phyloP scores from a whole-genome alignment of 176 grass and related monocot species.

The Musa troglodytarum region DNA sequence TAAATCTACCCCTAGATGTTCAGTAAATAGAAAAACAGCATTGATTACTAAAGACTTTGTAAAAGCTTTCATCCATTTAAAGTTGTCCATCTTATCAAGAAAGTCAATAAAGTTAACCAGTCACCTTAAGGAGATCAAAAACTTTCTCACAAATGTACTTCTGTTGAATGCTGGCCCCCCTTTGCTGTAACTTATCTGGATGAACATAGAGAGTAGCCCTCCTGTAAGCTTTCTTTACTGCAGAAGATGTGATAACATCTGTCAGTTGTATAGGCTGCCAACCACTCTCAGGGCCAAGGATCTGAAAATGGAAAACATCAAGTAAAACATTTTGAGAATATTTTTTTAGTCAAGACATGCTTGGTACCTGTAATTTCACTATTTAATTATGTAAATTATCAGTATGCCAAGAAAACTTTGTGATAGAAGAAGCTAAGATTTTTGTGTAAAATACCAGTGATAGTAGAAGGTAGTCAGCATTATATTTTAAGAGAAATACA shows the following conservation, averaged over 20 bases:
- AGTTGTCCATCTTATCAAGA: not conserved
- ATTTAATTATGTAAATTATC: too few species aligned
- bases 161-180: conserved; percentile 84
- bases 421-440: too few species aligned
- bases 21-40: too few species aligned
- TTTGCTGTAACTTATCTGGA: conserved; percentile 97
- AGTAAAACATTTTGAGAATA: not conserved
- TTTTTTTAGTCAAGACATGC: conserved; percentile 1
- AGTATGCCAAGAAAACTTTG: too few species aligned
- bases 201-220: conserved; percentile 96
- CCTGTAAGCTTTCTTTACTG: conserved; percentile 88
- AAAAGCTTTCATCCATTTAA: not conserved
- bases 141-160: conserved; percentile 99
- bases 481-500: too few species aligned
- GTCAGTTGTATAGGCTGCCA: conserved; percentile 90
- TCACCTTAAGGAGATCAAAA: conserved; percentile 97
- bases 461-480: too few species aligned
- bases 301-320: conserved; percentile 38
- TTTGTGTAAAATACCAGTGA: too few species aligned
- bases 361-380: not conserved
- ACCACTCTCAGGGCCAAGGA: conserved; percentile 75
- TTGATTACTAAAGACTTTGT: too few species aligned
- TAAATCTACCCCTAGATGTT: too few species aligned
- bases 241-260: conserved; percentile 78
- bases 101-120: conserved; percentile 8